A percentile compares a stretch with the other conserved stretches of the same genome.
Conservation (phyloP, 768 basidiomycete genomes). For the Trametes sanguinea region DNA sequence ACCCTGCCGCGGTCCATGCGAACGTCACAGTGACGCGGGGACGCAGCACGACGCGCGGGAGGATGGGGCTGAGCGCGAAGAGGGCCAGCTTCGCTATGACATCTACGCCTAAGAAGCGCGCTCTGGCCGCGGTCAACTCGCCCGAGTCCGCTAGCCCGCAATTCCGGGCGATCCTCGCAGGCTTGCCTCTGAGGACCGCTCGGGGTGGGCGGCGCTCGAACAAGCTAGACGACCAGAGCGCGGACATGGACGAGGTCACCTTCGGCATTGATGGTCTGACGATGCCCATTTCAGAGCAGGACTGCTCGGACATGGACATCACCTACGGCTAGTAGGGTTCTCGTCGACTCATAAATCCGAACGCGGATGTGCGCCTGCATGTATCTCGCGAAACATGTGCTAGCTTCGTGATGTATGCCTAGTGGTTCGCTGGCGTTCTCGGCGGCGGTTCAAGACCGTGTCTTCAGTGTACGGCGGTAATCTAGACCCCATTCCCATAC, state of each 20-base stretch:
- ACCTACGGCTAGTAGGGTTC: not conserved
- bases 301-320: slow-evolving; percentile 12
- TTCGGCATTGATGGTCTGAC: slow-evolving; percentile 26
- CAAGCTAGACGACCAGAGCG: not conserved
- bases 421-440: no score
- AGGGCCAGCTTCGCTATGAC: slow-evolving; percentile 24
- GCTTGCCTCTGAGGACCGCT: not conserved
- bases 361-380: not conserved
- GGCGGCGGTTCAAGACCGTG: no score
- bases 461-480: no score
- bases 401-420: no score
- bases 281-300: slow-evolving; percentile 7
- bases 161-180: slow-evolving; percentile 9
- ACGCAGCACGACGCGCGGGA: slow-evolving; percentile 11
- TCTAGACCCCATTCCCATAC: no score
- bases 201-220: not conserved
- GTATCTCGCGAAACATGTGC: no score
- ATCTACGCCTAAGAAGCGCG: slow-evolving; percentile 29
- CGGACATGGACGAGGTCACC: slow-evolving; percentile 16
- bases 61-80: slow-evolving; percentile 1
- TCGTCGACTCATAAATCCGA: not conserved
- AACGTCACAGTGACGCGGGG: slow-evolving; percentile 27
- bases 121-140: slow-evolving; percentile 9
- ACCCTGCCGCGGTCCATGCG: slow-evolving; percentile 12
- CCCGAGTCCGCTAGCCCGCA: slow-evolving; percentile 7